A percentile compares a stretch with the other conserved stretches of the same genome.
These are phyloP conservation scores for Calvatia gigantea DNA, from an alignment of 768 basidiomycete species.

Conservation along the genomic window DNA sequence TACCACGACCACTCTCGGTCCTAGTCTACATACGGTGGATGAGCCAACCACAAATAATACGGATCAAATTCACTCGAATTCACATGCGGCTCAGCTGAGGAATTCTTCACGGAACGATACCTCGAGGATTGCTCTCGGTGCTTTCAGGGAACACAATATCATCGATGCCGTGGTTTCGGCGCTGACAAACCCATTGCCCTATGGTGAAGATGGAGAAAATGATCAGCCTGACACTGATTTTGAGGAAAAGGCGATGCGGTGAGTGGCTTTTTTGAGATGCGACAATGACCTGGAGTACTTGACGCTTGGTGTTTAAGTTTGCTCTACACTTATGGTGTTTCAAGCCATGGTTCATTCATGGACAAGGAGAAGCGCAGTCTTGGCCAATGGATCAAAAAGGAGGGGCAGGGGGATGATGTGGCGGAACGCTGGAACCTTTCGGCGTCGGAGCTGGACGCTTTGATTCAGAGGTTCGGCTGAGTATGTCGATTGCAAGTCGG, in stretches of 20 bases:
- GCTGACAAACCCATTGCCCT: constrained; percentile 53
- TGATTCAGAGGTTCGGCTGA: constrained; percentile 16
- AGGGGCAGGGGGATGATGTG: constrained; percentile 16
- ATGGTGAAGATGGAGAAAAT: constrained; percentile 65
- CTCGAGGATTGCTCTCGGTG: constrained; percentile 41
- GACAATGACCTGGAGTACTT: no score
- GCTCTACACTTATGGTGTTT: constrained; percentile 47
- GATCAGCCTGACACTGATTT: constrained; percentile 56
- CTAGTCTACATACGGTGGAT: constrained; percentile 20
- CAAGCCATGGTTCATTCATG: constrained; percentile 32
- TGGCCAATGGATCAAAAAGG: constrained; percentile 25
- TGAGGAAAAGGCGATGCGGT: constrained; percentile 63
- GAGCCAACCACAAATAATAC: constrained; percentile 1
- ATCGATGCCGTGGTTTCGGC: constrained; percentile 48
- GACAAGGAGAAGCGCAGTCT: constrained; percentile 23
- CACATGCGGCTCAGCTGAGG: constrained; percentile 60
- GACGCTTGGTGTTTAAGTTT: constrained; percentile 29
- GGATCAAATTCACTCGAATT: constrained; percentile 62
- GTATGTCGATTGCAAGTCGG: neutral
- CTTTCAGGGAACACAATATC: constrained; percentile 43
- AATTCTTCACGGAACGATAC: constrained; percentile 56
- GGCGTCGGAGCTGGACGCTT: constrained; percentile 21
- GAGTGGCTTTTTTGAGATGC: constrained; percentile 15
- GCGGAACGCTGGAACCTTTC: constrained; percentile 27
- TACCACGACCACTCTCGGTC: constrained; percentile 11